A percentile compares a stretch with the other conserved stretches of the same genome.
Evolutionary conservation across 441 rosid species (phyloP).

Genomic region (Erodium texanum): DNA sequence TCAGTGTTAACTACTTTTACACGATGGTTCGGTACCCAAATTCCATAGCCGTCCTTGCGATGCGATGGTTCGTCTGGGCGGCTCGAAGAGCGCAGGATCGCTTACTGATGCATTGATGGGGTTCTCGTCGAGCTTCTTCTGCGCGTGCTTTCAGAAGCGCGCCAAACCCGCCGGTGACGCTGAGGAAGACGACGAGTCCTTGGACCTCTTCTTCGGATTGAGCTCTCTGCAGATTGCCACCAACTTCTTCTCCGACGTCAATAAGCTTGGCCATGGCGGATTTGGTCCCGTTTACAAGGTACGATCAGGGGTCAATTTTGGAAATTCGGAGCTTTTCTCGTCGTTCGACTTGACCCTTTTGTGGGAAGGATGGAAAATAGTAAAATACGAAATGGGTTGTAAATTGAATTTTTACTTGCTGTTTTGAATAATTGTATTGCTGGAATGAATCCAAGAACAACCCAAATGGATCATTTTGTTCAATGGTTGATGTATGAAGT

Average conservation of each 20-base stretch:
- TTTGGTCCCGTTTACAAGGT: conserved; percentile 92
- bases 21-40: not conserved
- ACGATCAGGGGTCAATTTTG: not conserved
- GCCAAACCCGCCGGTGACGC: conserved; percentile 22
- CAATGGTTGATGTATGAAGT: not conserved
- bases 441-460: too few relatives aligned
- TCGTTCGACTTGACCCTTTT: not conserved
- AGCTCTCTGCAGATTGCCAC: conserved; percentile 62
- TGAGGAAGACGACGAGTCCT: conserved; percentile 19
- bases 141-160: conserved; percentile 26
- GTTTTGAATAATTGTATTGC: too few relatives aligned
- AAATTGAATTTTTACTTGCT: too few relatives aligned
- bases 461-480: not conserved
- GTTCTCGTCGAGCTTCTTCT: conserved; percentile 18
- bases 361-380: too few relatives aligned
- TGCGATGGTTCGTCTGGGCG: not conserved
- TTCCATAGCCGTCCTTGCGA: not conserved
- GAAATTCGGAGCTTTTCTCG: not conserved
- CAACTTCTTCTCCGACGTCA: conserved; percentile 59
- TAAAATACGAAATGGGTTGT: too few relatives aligned
- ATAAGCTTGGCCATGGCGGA: conserved; percentile 80
- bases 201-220: conserved; percentile 53
- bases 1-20: too few relatives aligned
- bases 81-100: not conserved
- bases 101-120: conserved; percentile 26